Percentiles rank a stretch among this genome's conserved stretches.
phyloP scores from a whole-genome alignment of 2,329 filamentous ascomycete species.

The Rhinocladiella mackenziei region DNA sequence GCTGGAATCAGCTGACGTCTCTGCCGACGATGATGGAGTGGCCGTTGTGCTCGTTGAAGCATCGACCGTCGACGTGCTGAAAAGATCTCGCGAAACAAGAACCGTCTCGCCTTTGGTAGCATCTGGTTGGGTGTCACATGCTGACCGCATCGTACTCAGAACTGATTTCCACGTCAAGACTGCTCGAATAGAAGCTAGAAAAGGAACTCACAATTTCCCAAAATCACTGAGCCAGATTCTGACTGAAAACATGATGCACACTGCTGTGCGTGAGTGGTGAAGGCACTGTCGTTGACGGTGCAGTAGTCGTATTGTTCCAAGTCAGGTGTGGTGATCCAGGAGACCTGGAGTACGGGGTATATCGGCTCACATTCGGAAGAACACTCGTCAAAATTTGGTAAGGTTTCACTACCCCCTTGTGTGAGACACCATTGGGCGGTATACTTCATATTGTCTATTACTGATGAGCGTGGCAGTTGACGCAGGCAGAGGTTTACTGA shows the following conservation, averaged over 20 bases:
- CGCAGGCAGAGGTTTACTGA: too few species aligned
- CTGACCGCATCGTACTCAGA: background rate
- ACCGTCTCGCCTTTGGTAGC: constrained; percentile 2
- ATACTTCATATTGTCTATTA: constrained; percentile 10
- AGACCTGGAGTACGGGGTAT: background rate
- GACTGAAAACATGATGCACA: constrained; percentile 9
- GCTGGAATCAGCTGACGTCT: background rate
- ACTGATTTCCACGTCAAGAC: too few species aligned
- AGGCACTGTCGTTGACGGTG: background rate
- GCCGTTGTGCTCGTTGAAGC: background rate
- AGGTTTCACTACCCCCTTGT: background rate
- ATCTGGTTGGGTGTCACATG: background rate
- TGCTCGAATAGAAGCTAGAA: too few species aligned
- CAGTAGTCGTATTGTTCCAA: constrained; percentile 8
- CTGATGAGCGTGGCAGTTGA: too few species aligned
- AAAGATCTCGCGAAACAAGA: background rate
- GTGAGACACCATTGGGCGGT: constrained; percentile 8
- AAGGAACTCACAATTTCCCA: constrained; percentile 2
- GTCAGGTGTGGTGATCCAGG: constrained; percentile 4
- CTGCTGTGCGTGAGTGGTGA: constrained; percentile 3
- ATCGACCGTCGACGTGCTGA: background rate
- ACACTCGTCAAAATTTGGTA: constrained; percentile 1
- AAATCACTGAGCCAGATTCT: constrained; percentile 3
- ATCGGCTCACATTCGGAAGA: constrained; percentile 1
- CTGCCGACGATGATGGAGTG: background rate